A percentile compares a stretch with the other conserved stretches of the same genome.
phyloP scores from a whole-genome alignment of 139 green algal genomes.

The Coelastrella sp. region DNA sequence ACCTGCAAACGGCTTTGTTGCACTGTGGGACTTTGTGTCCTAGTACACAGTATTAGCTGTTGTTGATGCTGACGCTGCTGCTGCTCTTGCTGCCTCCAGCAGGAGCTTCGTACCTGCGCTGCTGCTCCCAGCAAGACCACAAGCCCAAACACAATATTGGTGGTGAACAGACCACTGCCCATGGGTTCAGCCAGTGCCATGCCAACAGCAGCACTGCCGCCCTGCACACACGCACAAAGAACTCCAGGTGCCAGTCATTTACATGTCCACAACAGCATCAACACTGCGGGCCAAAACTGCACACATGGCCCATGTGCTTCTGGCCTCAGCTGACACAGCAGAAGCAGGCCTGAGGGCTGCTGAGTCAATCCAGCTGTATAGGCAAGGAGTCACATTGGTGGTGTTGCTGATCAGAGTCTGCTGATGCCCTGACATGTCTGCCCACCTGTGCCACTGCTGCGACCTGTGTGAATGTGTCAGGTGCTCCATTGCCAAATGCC shows the following conservation, averaged over 20 bases:
- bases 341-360: too few species aligned
- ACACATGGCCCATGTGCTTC: too few species aligned
- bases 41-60: not conserved
- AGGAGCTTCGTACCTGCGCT: not conserved
- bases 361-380: too few species aligned
- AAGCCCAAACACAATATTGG: constrained; percentile 63
- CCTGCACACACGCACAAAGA: not conserved
- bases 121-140: constrained; percentile 53
- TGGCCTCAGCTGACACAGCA: too few species aligned
- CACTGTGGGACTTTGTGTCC: not conserved
- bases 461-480: constrained; percentile 79
- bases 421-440: not conserved
- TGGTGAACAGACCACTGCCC: constrained; percentile 69
- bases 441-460: constrained; percentile 47
- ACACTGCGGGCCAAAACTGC: too few species aligned
- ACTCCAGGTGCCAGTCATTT: not conserved
- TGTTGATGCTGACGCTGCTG: constrained; percentile 11
- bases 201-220: constrained; percentile 39
- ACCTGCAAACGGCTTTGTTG: not conserved
- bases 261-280: not conserved
- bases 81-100: not conserved
- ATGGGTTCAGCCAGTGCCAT: constrained; percentile 73
- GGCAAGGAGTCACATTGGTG: too few species aligned
- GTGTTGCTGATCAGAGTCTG: too few species aligned
- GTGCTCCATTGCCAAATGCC: constrained; percentile 75